Evolutionary conservation across 768 basidiomycete genomes (phyloP).

Genomic region (Vararia minispora): DNA sequence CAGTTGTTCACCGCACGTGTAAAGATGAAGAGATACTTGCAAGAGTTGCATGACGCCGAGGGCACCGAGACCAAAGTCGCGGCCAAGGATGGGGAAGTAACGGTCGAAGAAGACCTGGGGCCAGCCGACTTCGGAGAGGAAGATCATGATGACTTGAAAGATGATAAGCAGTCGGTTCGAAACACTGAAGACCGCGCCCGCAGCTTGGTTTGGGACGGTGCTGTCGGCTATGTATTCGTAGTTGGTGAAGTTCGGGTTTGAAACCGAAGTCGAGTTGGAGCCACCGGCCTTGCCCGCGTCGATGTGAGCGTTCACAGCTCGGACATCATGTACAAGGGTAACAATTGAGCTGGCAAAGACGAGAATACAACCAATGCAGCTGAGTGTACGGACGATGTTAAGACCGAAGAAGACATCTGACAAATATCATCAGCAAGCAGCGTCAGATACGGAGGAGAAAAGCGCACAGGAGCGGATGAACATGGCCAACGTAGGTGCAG

Average conservation of each 20-base stretch:
- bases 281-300: slow-evolving; percentile 7
- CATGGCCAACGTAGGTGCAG: too few relatives aligned
- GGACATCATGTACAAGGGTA: slow-evolving; percentile 12
- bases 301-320: slow-evolving; percentile 11
- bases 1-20: not conserved
- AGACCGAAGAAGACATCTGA: slow-evolving; percentile 14
- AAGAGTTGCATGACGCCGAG: slow-evolving; percentile 82
- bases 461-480: too few relatives aligned
- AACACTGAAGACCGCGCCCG: slow-evolving; percentile 86
- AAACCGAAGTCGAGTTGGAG: slow-evolving; percentile 11
- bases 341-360: slow-evolving; percentile 13
- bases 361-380: slow-evolving; percentile 11
- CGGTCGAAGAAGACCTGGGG: slow-evolving; percentile 67
- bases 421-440: not conserved
- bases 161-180: slow-evolving; percentile 81
- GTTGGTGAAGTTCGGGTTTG: slow-evolving; percentile 2
- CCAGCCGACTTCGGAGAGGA: slow-evolving; percentile 79
- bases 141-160: slow-evolving; percentile 68
- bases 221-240: slow-evolving; percentile 25
- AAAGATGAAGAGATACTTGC: slow-evolving; percentile 29
- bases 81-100: slow-evolving; percentile 81
- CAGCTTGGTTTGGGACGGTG: slow-evolving; percentile 86
- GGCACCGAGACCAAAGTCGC: slow-evolving; percentile 75
- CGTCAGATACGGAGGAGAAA: not conserved
- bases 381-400: slow-evolving; percentile 9